Evolutionary conservation across 768 basidiomycete genomes (phyloP), one percentile per base, ranked within the genome.

Genomic region (Rhizopogon roseolus): DNA sequence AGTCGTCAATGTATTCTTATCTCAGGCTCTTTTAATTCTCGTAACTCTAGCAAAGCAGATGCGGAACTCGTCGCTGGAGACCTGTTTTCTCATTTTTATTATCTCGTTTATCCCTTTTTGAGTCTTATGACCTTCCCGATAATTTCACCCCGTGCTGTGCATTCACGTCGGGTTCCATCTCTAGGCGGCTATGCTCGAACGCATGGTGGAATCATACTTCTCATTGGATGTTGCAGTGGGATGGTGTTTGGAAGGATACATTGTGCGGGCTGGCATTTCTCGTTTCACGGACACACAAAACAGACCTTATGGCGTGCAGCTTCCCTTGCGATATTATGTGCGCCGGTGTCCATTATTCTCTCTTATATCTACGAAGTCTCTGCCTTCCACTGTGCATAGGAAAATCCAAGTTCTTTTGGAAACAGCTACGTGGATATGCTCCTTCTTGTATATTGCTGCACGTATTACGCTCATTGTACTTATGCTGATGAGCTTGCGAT

Each of bases 201-300:
- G n/a, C n/a, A n/a, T n/a, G n/a, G n/a, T n/a, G n/a, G n/a, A n/a
- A n/a, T n/a, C 6, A 14, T 11, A 9, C 28, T 25, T 28, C 34
- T 48, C 25, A 13, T n/a, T 14, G 25, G 45, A 17, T 48, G 25
- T 5, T 10, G 19, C 53, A 16, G 44, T 58, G 10, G 56, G 42
- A 5, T 50, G 2, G 44, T 62, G 11, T 69, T 69, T 38, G 64
- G 66, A 6, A 57, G 29, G 8, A 56, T 64, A 19, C 68, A 66
- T 44, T 65, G 63, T 41, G 49, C 67, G 28, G 66, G 60, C 14
- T 71, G 71, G 70, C 8, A 50, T 27, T 64, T 63, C 27, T 13
- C 54, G 1, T 71, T 71, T 50, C 66, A 65, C 6, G 57, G 57
- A 1, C 28, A 52, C 9, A 19, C 34, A 1, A 66, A 67, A 36